These are phyloP conservation scores for Trichoderma virens DNA, from an alignment of 495 filamentous ascomycete genomes.

Conservation along the genomic window DNA sequence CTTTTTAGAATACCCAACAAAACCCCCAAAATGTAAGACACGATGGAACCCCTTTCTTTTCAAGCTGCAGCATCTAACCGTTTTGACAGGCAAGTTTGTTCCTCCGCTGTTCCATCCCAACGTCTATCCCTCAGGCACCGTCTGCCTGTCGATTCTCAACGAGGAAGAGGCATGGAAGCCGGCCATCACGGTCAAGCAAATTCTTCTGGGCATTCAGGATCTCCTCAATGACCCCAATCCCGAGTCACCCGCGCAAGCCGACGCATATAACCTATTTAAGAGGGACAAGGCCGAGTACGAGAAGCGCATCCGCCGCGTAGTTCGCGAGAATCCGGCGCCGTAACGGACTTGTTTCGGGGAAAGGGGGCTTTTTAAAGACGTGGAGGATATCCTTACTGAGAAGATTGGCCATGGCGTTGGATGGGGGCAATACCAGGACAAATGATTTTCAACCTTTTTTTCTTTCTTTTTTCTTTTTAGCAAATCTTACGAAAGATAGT, in stretches of 20 bases:
- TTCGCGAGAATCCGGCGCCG: slow-evolving; percentile 72
- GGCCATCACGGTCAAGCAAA: slow-evolving; percentile 96
- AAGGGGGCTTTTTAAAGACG: background rate
- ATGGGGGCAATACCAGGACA: slow-evolving; percentile 9
- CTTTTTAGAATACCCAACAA: slow-evolving; percentile 86
- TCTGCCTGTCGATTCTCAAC: slow-evolving; percentile 95
- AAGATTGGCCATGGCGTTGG: slow-evolving; percentile 8
- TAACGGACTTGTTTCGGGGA: slow-evolving; percentile 10
- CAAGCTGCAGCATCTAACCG: background rate
- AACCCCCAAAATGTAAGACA: slow-evolving; percentile 89
- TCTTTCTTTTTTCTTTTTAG: background rate
- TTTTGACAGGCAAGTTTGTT: slow-evolving; percentile 77
- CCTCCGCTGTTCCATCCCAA: slow-evolving; percentile 98
- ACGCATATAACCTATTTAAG: slow-evolving; percentile 96
- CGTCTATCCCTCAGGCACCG: slow-evolving; percentile 96
- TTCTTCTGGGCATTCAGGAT: slow-evolving; percentile 91
- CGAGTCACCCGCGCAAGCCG: slow-evolving; percentile 91
- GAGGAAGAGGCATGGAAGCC: slow-evolving; percentile 99
- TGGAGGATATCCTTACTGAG: background rate
- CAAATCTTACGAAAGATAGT: background rate
- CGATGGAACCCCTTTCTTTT: no score
- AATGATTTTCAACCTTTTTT: background rate
- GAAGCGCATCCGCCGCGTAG: slow-evolving; percentile 73
- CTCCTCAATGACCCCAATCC: slow-evolving; percentile 95
- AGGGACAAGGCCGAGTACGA: slow-evolving; percentile 85